A percentile compares a stretch with the other conserved stretches of the same genome.
Evolutionary conservation across 345 rosid species (phyloP).

Genomic region (Aurinia saxatilis): DNA sequence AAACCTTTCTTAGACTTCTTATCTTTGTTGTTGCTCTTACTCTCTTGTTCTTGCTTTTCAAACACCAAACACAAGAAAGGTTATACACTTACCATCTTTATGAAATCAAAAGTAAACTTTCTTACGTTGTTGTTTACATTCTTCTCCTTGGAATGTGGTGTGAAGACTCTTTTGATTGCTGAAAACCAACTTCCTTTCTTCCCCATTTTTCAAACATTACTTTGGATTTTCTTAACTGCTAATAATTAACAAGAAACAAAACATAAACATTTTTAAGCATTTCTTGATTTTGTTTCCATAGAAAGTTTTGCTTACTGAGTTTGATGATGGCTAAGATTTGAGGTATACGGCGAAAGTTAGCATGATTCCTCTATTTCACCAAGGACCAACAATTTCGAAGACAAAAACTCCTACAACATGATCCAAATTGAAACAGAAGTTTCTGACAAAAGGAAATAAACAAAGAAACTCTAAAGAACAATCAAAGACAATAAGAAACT

Average conservation of each 20-base stretch:
- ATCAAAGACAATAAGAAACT: constrained; percentile 14
- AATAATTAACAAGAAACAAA: constrained; percentile 8
- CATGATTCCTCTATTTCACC: constrained; percentile 9
- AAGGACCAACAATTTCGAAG: background rate
- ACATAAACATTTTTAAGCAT: constrained; percentile 2
- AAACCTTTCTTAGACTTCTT: constrained; percentile 71
- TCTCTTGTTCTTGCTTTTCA: constrained; percentile 46
- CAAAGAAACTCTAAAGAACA: background rate
- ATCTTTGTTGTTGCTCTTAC: constrained; percentile 50
- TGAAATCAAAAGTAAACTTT: background rate
- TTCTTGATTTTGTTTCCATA: background rate
- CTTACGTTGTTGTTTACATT: constrained; percentile 51
- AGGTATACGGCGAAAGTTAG: background rate
- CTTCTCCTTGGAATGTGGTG: constrained; percentile 66
- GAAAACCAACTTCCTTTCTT: constrained; percentile 95
- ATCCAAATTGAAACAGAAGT: background rate
- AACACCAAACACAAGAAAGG: background rate
- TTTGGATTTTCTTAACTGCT: constrained; percentile 32
- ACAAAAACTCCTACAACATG: constrained; percentile 2
- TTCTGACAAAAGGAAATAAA: background rate
- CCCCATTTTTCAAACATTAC: constrained; percentile 80
- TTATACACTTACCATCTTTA: background rate
- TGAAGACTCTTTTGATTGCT: constrained; percentile 80
- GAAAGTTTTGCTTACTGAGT: background rate
- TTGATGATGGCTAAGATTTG: background rate